A percentile compares a stretch with the other conserved stretches of the same genome.
Evolutionary conservation across 75 land plant species (phyloP).

Genomic region (Gnetum montanum): DNA sequence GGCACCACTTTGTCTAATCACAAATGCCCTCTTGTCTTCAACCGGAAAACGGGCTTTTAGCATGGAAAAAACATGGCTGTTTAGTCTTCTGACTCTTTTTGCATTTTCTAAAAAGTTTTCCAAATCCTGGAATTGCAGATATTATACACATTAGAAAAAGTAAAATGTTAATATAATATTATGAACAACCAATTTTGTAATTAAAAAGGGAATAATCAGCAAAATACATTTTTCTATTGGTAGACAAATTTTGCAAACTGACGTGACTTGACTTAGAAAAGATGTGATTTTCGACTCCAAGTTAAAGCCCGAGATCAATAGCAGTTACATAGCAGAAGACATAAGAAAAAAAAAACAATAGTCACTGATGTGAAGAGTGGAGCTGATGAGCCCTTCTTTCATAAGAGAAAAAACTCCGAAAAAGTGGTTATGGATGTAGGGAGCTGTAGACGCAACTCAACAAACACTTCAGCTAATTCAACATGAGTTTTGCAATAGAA

Average conservation of each 20-base stretch:
- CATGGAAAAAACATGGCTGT: constrained; percentile 90
- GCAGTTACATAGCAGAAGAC: too few relatives aligned
- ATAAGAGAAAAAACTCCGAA: too few relatives aligned
- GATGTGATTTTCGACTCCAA: not conserved
- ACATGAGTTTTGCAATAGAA: too few relatives aligned
- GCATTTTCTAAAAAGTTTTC: constrained; percentile 67
- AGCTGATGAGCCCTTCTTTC: too few relatives aligned
- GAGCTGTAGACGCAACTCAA: too few relatives aligned
- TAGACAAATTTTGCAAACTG: not conserved
- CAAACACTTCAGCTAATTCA: too few relatives aligned
- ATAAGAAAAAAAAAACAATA: too few relatives aligned
- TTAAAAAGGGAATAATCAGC: not conserved
- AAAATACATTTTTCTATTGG: not conserved
- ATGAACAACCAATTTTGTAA: not conserved
- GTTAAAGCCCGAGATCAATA: not conserved
- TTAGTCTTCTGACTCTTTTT: constrained; percentile 84
- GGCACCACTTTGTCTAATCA: constrained; percentile 92
- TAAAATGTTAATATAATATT: constrained; percentile 9
- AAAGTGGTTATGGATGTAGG: too few relatives aligned
- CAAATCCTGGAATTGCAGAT: constrained; percentile 43
- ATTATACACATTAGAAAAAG: not conserved
- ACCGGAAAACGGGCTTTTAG: constrained; percentile 88
- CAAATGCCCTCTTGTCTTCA: constrained; percentile 86
- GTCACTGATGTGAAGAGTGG: too few relatives aligned
- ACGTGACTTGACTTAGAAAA: not conserved